Evolutionary conservation across 2,329 filamentous ascomycete genomes (phyloP).

Genomic region (Cephalotrichum gorgonifer): DNA sequence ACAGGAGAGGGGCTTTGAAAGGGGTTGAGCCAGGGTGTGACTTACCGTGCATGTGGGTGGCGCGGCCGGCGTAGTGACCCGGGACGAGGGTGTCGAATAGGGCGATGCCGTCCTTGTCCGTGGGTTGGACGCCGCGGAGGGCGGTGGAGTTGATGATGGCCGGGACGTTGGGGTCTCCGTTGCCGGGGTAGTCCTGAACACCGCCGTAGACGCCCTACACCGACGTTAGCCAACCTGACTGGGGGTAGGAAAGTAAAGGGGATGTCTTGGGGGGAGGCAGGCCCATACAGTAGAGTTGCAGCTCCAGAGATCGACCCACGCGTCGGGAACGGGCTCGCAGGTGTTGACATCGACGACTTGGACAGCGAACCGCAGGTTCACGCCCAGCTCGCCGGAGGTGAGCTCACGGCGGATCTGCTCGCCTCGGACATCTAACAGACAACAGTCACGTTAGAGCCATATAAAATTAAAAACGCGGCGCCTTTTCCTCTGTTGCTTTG

Average conservation of each 20-base stretch:
- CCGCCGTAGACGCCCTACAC: slow-evolving; percentile 24
- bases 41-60: slow-evolving; percentile 35
- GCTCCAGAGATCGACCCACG: slow-evolving; percentile 14
- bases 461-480: background rate
- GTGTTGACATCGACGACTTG: slow-evolving; percentile 14
- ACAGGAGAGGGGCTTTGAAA: too few relatives aligned
- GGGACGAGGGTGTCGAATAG: slow-evolving; percentile 32
- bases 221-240: too few relatives aligned
- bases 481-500: too few relatives aligned
- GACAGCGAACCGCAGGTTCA: slow-evolving; percentile 12
- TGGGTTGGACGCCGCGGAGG: slow-evolving; percentile 26
- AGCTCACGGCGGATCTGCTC: slow-evolving; percentile 11
- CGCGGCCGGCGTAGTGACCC: slow-evolving; percentile 32
- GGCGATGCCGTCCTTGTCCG: slow-evolving; percentile 29
- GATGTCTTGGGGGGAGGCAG: background rate
- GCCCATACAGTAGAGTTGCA: slow-evolving; percentile 22
- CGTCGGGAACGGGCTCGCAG: slow-evolving; percentile 11
- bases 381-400: slow-evolving; percentile 10
- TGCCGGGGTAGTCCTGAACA: slow-evolving; percentile 16
- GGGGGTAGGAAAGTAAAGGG: background rate
- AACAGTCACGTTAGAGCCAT: background rate
- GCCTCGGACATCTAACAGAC: slow-evolving; percentile 8
- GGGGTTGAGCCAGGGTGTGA: too few relatives aligned
- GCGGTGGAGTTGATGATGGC: slow-evolving; percentile 21
- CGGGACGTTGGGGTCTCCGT: slow-evolving; percentile 30